Evolutionary conservation across 106 monocot genomes (phyloP), one percentile per base, ranked within the genome.

Genomic region (Apostasia shenzhenica): DNA sequence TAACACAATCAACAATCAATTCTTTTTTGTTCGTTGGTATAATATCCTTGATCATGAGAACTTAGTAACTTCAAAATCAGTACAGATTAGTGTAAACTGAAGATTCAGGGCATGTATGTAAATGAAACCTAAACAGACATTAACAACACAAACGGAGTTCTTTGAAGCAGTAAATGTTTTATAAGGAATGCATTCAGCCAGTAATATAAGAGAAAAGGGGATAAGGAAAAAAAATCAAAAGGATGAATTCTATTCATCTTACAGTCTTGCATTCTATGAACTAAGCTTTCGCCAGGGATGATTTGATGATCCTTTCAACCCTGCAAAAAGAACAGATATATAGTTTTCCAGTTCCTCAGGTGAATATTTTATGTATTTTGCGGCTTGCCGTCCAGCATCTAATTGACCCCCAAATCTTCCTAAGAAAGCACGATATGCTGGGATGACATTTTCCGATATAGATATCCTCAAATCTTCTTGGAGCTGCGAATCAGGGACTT

Each of bases 401-500:
- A 76, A 55, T 14, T 76, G 75, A n/a, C 61, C 61, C 8, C 75
- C 69, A 54, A 61, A 76, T 58, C 69, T 76, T 51, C 75, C 75
- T 54, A 76, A 60, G 68, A 76, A 76, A 26, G 75, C 40, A 5
- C 75, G 58, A 62, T 76, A 76, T 6, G 75, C 75, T 46, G 68
- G 75, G 41, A 76, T 61, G 44, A 69, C 61, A 11, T 48, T 68
- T 61, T 76, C 75, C 26, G 75, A 68, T 68, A 68, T 69, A 53
- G 75, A 68, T 55, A 76, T 44, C 41, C 68, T 45, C 60, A 76
- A 68, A 61, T 76, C 75, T 43, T 68, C 75, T 6, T 61, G 42
- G 14, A 76, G 75, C 61, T 76, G 68, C 53, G 60, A 61, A 62
- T 76, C 75, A 13, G 75, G 54, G 69, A 76, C 75, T 59, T 76